Evolutionary conservation across 2,329 filamentous ascomycete genomes (phyloP), one percentile per base, ranked within the genome.

Genomic region (Fusarium annulatum): DNA sequence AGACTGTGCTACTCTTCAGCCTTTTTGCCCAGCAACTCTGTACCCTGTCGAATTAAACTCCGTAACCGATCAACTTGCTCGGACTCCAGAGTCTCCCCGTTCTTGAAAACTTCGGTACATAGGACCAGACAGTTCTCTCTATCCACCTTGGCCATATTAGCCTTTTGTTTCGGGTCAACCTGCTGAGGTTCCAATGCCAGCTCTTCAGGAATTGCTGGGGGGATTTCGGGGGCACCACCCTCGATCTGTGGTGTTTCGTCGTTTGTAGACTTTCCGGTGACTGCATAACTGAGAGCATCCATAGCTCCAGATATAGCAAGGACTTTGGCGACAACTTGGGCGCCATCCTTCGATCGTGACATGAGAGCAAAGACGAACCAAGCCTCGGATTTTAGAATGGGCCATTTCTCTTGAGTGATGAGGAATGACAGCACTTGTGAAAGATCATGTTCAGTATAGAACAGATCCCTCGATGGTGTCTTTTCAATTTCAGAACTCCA

Each of bases 351-450:
- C 4, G 86, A 85, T 34, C 88, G 85, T 45, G 86, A 85, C 85
- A 91, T 88, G 39, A 92, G 84, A 5, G 90, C 90, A 58, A 91
- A 84, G 10, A 90, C 86, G 70, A 92, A 91, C 86, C 89, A 89
- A 6, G 87, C 85, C 76, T 92, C 90, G 43, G 88, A 90, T 23
- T 88, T 85, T 5, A 92, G 82, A 4, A 87, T 83, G 0, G 89
- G 88, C 84, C 89, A 92, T 71, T 89, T 90, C 7, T 80, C 81
- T 76, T 92, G 90, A 4, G 83, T 85, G 30, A 90, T 82, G 33
- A 92, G 84, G 73, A 86, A 88, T 2, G 84, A 77, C 11, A 92
- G 82, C 0, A 85, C 81, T 12, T 81, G 76, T 19, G 80, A 75
- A 18, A 90, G 78, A 26, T 81, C 69, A 76, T 90, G 86, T 30